Conservation (phyloP, 805 yeast genomes). For the Starmerella stigmatis region DNA sequence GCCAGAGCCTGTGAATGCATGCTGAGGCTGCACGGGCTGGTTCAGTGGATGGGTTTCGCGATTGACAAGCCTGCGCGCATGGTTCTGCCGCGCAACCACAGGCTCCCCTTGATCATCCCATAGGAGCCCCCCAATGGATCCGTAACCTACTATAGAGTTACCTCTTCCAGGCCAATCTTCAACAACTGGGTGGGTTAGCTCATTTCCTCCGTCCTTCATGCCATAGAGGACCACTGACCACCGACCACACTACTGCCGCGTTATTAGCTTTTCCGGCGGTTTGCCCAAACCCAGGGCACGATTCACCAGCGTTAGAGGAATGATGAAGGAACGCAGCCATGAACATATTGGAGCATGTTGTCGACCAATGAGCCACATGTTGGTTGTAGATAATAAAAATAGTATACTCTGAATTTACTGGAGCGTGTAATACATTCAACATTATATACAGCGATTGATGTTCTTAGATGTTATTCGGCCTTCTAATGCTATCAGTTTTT, state of each 20-base stretch:
- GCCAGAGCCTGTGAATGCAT: not conserved
- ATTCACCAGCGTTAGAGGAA: no score
- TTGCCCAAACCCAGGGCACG: no score
- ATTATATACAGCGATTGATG: no score
- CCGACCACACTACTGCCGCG: not conserved
- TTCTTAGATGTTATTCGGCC: no score
- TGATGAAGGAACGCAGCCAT: no score
- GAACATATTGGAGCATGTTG: no score
- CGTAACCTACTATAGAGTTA: constrained; percentile 10
- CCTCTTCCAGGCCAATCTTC: constrained; percentile 18
- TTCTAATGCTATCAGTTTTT: no score
- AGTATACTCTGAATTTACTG: no score
- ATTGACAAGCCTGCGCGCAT: constrained; percentile 1
- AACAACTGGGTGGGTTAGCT: not conserved
- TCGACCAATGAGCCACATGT: no score
- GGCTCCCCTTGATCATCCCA: constrained; percentile 3
- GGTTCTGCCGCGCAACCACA: constrained; percentile 10
- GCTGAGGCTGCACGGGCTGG: not conserved
- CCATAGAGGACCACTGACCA: not conserved
- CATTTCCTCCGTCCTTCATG: not conserved
- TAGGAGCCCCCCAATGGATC: constrained; percentile 16
- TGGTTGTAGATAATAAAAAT: no score
- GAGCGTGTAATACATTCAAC: no score
- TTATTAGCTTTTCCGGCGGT: no score
- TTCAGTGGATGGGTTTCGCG: constrained; percentile 5